Percentiles rank a stretch among this genome's conserved stretches.
These are phyloP conservation scores for Lotus japonicus DNA, from an alignment of 306 rosid genomes.

Conservation along the genomic window DNA sequence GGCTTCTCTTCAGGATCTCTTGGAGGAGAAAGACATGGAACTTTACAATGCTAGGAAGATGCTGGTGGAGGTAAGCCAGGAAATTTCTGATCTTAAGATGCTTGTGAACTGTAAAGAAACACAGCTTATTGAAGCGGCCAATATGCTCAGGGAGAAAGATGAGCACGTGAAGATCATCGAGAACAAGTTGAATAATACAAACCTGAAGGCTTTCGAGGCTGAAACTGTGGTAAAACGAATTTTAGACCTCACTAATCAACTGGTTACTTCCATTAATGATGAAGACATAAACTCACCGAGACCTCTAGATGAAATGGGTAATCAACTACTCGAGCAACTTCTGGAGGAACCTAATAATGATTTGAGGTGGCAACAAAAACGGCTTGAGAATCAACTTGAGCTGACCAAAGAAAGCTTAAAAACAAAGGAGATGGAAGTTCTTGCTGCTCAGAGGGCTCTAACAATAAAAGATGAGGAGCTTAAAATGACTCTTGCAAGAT, in stretches of 20 bases:
- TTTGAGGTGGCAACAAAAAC: slow-evolving; percentile 42
- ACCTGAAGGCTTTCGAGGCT: slow-evolving; percentile 59
- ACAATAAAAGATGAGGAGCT: slow-evolving; percentile 77
- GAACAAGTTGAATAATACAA: slow-evolving; percentile 43
- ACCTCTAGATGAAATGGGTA: slow-evolving; percentile 25
- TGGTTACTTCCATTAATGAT: slow-evolving; percentile 56
- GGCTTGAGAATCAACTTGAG: slow-evolving; percentile 60
- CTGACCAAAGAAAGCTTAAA: slow-evolving; percentile 55
- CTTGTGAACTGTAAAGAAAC: slow-evolving; percentile 60
- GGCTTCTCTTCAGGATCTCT: slow-evolving; percentile 55
- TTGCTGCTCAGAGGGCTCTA: slow-evolving; percentile 60
- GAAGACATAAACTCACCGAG: slow-evolving; percentile 23
- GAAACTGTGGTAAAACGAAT: slow-evolving; percentile 62
- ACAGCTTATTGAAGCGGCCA: slow-evolving; percentile 66
- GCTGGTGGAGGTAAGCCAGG: slow-evolving; percentile 50
- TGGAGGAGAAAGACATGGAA: slow-evolving; percentile 80
- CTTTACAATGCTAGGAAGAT: slow-evolving; percentile 68
- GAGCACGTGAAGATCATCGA: slow-evolving; percentile 48
- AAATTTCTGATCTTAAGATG: slow-evolving; percentile 63
- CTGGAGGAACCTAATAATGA: slow-evolving; percentile 41
- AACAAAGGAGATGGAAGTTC: slow-evolving; percentile 67
- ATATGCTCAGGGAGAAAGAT: slow-evolving; percentile 75
- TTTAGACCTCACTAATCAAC: slow-evolving; percentile 59
- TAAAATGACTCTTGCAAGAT: slow-evolving; percentile 49
- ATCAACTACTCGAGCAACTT: slow-evolving; percentile 27